Evolutionary conservation across 1,284 basidiomycete genomes (phyloP).

Genomic region (Mycena citricolor): DNA sequence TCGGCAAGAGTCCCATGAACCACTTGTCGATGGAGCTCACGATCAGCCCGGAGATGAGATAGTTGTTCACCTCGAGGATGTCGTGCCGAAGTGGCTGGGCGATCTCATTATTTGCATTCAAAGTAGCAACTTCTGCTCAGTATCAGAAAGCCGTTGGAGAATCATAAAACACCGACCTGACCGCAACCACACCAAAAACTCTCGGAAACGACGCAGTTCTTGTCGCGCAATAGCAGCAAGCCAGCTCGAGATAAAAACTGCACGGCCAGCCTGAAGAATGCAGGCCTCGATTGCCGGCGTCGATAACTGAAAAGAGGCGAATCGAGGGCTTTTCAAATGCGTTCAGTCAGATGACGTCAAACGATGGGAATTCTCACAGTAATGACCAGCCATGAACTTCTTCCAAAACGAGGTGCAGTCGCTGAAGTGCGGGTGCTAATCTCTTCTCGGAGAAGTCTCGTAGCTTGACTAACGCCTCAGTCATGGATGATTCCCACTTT

Average conservation of each 20-base stretch:
- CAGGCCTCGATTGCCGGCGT: conserved; percentile 49
- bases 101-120: conserved; percentile 46
- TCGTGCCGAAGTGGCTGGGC: conserved; percentile 61
- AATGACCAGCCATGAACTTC: conserved; percentile 75
- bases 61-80: conserved; percentile 76
- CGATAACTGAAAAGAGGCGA: conserved; percentile 51
- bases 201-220: conserved; percentile 69
- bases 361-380: conserved; percentile 48
- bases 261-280: conserved; percentile 51
- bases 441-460: conserved; percentile 72
- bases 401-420: conserved; percentile 69
- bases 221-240: conserved; percentile 61
- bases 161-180: conserved; percentile 53
- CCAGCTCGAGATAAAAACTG: conserved; percentile 66
- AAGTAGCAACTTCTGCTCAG: conserved; percentile 31
- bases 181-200: conserved; percentile 77
- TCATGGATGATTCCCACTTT: conserved; percentile 76
- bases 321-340: conserved; percentile 45
- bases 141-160: background rate
- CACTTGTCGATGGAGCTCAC: conserved; percentile 72
- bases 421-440: conserved; percentile 70
- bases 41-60: conserved; percentile 68
- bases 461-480: conserved; percentile 66
- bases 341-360: conserved; percentile 6
- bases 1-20: conserved; percentile 67